These are phyloP conservation scores for Arthrobotrys sinensis DNA, from an alignment of 2,329 filamentous ascomycete species.

Conservation along the genomic window DNA sequence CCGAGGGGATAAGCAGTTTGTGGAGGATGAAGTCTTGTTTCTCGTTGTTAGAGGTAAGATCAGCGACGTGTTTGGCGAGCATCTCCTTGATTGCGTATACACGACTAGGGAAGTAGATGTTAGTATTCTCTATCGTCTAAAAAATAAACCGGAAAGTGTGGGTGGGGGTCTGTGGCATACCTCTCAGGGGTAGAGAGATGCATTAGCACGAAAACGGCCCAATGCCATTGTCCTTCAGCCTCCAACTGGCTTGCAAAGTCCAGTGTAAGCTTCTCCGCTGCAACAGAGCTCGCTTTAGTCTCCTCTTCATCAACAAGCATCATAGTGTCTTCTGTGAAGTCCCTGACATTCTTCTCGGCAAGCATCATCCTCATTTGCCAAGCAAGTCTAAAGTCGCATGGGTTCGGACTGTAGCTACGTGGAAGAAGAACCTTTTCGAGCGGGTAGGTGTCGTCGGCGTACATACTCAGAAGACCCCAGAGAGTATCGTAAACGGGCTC, in stretches of 20 bases:
- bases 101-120: slow-evolving; percentile 69
- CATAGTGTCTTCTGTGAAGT: slow-evolving; percentile 64
- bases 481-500: slow-evolving; percentile 78
- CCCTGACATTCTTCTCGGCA: slow-evolving; percentile 60
- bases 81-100: slow-evolving; percentile 80
- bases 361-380: slow-evolving; percentile 78
- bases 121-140: neutral
- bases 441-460: slow-evolving; percentile 74
- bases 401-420: slow-evolving; percentile 58
- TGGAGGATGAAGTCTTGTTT: slow-evolving; percentile 75
- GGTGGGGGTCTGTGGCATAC: slow-evolving; percentile 7
- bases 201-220: slow-evolving; percentile 82
- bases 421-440: slow-evolving; percentile 65
- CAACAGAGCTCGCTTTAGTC: slow-evolving; percentile 69
- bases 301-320: slow-evolving; percentile 71
- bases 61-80: slow-evolving; percentile 79
- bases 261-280: slow-evolving; percentile 76
- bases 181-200: slow-evolving; percentile 76
- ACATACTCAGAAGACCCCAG: slow-evolving; percentile 88
- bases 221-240: slow-evolving; percentile 77
- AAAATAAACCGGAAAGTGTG: neutral
- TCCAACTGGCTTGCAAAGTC: slow-evolving; percentile 78
- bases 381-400: slow-evolving; percentile 62
- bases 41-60: slow-evolving; percentile 74
- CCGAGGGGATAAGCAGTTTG: slow-evolving; percentile 78